Percentiles rank a stretch among this genome's conserved stretches.
phyloP scores from a whole-genome alignment of 2,329 filamentous ascomycete genomes.

The Colletotrichum tropicale region DNA sequence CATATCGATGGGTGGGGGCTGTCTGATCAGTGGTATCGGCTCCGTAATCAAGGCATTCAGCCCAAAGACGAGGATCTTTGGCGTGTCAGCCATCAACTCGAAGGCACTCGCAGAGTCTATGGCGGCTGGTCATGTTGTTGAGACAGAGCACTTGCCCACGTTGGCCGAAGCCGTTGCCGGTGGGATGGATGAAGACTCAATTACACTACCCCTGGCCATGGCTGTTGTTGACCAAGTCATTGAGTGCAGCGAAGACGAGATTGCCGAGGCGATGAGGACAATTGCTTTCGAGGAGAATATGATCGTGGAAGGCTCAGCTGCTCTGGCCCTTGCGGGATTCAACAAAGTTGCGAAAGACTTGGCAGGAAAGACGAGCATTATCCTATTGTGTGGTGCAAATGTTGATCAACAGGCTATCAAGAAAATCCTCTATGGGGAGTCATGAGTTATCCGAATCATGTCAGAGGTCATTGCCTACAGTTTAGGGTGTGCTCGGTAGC shows the following conservation, averaged over 20 bases:
- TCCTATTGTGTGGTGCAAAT: conserved; percentile 25
- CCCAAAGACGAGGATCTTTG: conserved; percentile 22
- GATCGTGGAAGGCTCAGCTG: conserved; percentile 27
- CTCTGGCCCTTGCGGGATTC: conserved; percentile 26
- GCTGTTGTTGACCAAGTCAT: conserved; percentile 25
- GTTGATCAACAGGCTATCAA: background rate
- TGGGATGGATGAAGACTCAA: conserved; percentile 26
- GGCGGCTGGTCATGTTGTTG: conserved; percentile 21
- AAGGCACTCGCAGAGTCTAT: conserved; percentile 25
- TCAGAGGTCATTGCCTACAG: background rate
- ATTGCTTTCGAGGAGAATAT: conserved; percentile 26
- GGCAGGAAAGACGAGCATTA: conserved; percentile 20
- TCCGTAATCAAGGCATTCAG: conserved; percentile 27
- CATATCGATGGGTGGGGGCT: conserved; percentile 27
- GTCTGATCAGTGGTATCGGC: conserved; percentile 26
- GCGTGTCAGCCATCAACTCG: conserved; percentile 24
- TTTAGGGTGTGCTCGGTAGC: background rate
- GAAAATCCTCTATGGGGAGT: background rate
- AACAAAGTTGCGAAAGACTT: conserved; percentile 13
- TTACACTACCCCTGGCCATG: conserved; percentile 23
- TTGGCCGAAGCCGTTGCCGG: conserved; percentile 27
- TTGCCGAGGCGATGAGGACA: conserved; percentile 11
- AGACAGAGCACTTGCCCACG: conserved; percentile 25
- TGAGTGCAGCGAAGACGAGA: conserved; percentile 24
- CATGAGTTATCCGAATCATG: background rate